Evolutionary conservation across 108 stramenopile genomes (phyloP).

Genomic region (Bacterosira constricta): DNA sequence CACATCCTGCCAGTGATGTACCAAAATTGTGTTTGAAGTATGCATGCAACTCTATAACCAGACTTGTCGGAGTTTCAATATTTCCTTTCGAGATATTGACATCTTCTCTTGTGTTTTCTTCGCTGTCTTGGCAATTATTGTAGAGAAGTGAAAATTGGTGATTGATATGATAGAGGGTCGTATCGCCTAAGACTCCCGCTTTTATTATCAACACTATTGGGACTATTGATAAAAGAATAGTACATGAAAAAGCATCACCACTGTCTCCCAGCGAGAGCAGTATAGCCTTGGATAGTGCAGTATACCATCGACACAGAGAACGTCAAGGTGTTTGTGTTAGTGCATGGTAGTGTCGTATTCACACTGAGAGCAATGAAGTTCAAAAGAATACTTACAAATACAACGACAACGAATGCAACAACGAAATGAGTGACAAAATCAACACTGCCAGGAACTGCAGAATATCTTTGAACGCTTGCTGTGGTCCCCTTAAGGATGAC

Average conservation of each 20-base stretch:
- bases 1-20: slow-evolving; percentile 28
- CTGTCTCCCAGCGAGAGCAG: slow-evolving; percentile 3
- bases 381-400: slow-evolving; percentile 30
- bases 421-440: slow-evolving; percentile 16
- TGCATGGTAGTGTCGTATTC: no score
- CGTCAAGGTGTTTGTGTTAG: no score
- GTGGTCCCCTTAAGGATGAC: slow-evolving; percentile 18
- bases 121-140: neutral
- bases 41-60: slow-evolving; percentile 22
- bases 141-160: slow-evolving; percentile 34
- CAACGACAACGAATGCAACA: slow-evolving; percentile 9
- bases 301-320: neutral
- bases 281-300: slow-evolving; percentile 5
- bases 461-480: slow-evolving; percentile 7
- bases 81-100: neutral
- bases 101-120: neutral
- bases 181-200: neutral
- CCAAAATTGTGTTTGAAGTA: slow-evolving; percentile 38
- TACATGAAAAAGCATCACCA: neutral
- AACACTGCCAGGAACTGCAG: neutral
- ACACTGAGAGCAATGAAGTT: no score
- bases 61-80: neutral
- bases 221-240: slow-evolving; percentile 8
- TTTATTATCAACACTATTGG: slow-evolving; percentile 14
- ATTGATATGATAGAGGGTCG: slow-evolving; percentile 10